Evolutionary conservation across 148 eudicot species (phyloP), one percentile per base, ranked within the genome.

Genomic region (Polygonum aviculare): DNA sequence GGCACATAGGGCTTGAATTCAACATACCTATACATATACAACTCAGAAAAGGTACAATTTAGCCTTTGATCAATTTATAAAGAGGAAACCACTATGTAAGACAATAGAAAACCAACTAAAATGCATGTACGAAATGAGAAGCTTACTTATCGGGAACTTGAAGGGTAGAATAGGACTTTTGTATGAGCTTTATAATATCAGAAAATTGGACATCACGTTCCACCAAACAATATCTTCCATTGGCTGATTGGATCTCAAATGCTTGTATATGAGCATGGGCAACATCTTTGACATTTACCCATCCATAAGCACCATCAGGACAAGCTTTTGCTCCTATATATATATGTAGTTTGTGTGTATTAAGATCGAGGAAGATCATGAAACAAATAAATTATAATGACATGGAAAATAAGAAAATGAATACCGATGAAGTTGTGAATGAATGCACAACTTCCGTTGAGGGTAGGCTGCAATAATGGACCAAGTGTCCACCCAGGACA

Each of bases 261-360:
- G 90, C 93, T 11, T 57, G 78, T 76, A 89, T 84, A 78, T 89
- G 93, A 51, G 93, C 90, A 44, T 54, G 60, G 0, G 83, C 93
- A 19, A 87, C 87, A 81, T 89, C 87, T 79, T 83, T 83, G 16
- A 87, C 90, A 67, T 87, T 81, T 22, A 89, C 79, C 89, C 86
- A 87, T 5, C 87, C 86, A 22, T 75, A 77, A 0, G 79, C 12
- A 12, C 70, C 59, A 79, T 89, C 81, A 41, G 76, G 74, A 69
- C 81, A 86, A 41, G 78, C 77, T 33, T 84, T 76, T 7, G 82
- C 76, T 21, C 89, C 93, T 89, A 74, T 40, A 78, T 18, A 49
- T n/a, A 26, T 26, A 14, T 5, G 4, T 44, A 44, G 6, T 44
- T 44, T 44, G 9, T 1, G 0, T 44, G 9, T 44, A 7, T 44